Evolutionary conservation across 2,329 filamentous ascomycete species (phyloP), one percentile per base, ranked within the genome.

Genomic region (Calonectria pteridis): DNA sequence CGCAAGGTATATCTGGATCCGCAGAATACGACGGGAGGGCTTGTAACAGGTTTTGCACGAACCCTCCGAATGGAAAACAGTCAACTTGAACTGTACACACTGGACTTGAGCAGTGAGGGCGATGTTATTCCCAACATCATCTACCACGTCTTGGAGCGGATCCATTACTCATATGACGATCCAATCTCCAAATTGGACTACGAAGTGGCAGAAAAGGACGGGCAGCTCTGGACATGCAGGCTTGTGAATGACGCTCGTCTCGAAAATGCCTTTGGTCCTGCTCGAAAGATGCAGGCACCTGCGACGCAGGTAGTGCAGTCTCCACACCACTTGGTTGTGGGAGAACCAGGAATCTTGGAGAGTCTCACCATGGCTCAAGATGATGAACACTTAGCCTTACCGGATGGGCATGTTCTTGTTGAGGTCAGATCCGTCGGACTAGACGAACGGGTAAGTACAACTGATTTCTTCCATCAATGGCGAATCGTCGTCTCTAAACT

Each of bases 161-260:
- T 69, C 0, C 74, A 79, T n/a, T 77, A 76, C 69, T 77, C 77
- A 0, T 76, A 79, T 10, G 67, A 64, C 6, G 77, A 79, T 33
- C 76, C 77, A 9, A 78, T 78, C 20, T 78, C 77, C 11, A 78
- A 53, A 11, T 5, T 78, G 55, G 77, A 78, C 58, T 79, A 79
- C 5, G 77, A 78, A 37, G 75, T 78, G 40, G 77, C 77, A 29
- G 77, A 78, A 63, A 78, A 75, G 20, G 76, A 79, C 2, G 77
- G 77, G 0, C 76, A 79, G 69, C 77, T 78, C 23, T 78, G 77
- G 77, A 78, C 77, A 13, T 78, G 77, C 14, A 49, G 77, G 29
- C 77, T 78, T 63, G 77, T 72, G 7, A 73, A 79, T 20, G 77
- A 78, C 28, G 1, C 40, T 35, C 64, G 40, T 18, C 72, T 78